Evolutionary conservation across 139 green algal species (phyloP).

Genomic region (Coccomyxa sp.): DNA sequence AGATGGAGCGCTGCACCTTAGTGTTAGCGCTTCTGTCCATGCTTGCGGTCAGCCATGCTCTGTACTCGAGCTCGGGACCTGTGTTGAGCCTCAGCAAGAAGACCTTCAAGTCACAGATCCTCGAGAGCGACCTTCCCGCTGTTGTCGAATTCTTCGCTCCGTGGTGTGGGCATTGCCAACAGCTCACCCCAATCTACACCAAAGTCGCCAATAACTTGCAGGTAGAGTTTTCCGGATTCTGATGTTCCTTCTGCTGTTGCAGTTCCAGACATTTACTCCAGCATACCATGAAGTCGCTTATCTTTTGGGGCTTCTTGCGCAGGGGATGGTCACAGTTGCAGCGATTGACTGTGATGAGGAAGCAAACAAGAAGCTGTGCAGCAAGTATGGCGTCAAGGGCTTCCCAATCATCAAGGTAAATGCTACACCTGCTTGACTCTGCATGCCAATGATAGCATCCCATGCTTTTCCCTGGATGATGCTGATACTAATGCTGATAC

Average conservation of each 20-base stretch:
- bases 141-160: slow-evolving; percentile 12
- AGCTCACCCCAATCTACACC: slow-evolving; percentile 19
- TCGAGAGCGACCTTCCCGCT: neutral
- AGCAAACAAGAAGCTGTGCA: slow-evolving; percentile 23
- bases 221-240: neutral
- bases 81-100: neutral
- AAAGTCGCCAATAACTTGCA: slow-evolving; percentile 29
- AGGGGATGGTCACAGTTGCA: slow-evolving; percentile 20
- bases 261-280: neutral
- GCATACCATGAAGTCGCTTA: no score
- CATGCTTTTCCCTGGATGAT: neutral
- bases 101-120: slow-evolving; percentile 1
- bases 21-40: no score
- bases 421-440: neutral
- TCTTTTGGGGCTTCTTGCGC: neutral
- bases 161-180: slow-evolving; percentile 33
- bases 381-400: slow-evolving; percentile 11
- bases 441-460: neutral
- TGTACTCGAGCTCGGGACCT: neutral
- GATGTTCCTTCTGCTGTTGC: neutral
- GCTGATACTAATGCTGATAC: no score
- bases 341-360: slow-evolving; percentile 32
- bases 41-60: no score
- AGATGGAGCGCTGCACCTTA: no score
- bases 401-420: slow-evolving; percentile 35